A percentile compares a stretch with the other conserved stretches of the same genome.
Evolutionary conservation across 192 early-diverging fungal genomes (phyloP).

Genomic region (Dissophora globulifera): DNA sequence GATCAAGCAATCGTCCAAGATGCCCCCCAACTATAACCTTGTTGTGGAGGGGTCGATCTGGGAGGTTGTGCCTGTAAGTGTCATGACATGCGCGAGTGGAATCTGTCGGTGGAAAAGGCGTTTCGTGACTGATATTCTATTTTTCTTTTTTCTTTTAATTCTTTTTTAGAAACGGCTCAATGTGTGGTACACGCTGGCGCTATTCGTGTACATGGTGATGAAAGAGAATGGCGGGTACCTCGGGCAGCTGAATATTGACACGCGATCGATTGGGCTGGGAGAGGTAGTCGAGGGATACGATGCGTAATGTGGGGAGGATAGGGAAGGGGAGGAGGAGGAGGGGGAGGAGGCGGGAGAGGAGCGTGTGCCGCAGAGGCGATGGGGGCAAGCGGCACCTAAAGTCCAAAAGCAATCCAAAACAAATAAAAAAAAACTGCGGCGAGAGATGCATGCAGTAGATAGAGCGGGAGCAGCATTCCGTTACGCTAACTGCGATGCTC

Average conservation of each 20-base stretch:
- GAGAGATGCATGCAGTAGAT: too few relatives aligned
- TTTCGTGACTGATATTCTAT: too few relatives aligned
- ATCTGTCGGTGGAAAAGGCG: too few relatives aligned
- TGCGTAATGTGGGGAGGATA: constrained; percentile 6
- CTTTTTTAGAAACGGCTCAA: constrained; percentile 44
- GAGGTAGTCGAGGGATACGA: constrained; percentile 61
- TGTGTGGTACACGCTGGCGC: constrained; percentile 56
- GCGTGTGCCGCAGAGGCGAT: not conserved
- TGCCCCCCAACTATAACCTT: constrained; percentile 63
- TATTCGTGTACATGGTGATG: constrained; percentile 67
- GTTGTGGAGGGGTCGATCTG: constrained; percentile 64
- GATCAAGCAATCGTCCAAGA: constrained; percentile 65
- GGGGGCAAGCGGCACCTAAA: too few relatives aligned
- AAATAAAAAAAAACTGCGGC: not conserved
- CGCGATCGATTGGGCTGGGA: constrained; percentile 61
- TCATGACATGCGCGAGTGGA: too few relatives aligned
- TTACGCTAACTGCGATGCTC: too few relatives aligned
- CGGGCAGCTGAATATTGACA: constrained; percentile 64
- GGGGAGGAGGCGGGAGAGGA: not conserved
- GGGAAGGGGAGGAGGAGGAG: not conserved
- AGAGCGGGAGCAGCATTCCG: too few relatives aligned
- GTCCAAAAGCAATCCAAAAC: not conserved
- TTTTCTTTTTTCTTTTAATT: constrained; percentile 3
- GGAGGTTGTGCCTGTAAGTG: constrained; percentile 63
- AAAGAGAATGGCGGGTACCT: constrained; percentile 66